Evolutionary conservation across 179 eudicot species (phyloP), one percentile per base, ranked within the genome.

Genomic region (Silene noctiflora): DNA sequence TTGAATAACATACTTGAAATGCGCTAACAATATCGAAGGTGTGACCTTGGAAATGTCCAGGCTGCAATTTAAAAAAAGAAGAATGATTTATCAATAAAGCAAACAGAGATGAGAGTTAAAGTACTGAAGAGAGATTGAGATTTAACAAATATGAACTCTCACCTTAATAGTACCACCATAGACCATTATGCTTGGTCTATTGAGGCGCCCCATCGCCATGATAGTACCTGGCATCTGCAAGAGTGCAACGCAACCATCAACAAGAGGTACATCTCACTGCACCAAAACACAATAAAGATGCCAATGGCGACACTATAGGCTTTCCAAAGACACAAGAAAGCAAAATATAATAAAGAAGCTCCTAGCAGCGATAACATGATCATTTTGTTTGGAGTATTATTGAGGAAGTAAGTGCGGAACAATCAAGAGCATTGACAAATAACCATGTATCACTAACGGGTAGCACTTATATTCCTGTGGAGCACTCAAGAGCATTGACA

Each of bases 161-260:
- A 94, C 98, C 97, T 94, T 94, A 73, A 94, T 94, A 39, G 97
- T 90, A 74, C 97, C 98, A 81, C 98, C 98, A 79, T 94, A 94
- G 62, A 94, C 72, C 98, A 94, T 94, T 76, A 94, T 90, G 81
- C 98, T 83, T 24, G 98, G 98, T 69, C 98, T 89, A 81, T 94
- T 94, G 56, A 94, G 86, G 74, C 98, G 92, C 48, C 94, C 98
- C 98, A 94, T 94, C 69, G 98, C 98, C 97, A 94, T 94, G 67
- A 94, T 90, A 29, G 98, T 94, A 72, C 98, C 97, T 61, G 98
- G 98, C 97, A 94, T 94, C 98, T 94, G 86, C 75, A 83, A 39
- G 64, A 72, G 42, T 16, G 67, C 27, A 71, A 20, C 22, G 67
- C 33, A 71, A 20, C 20, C 68, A 76, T 75, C 12, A 61, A 24